Percentiles rank a stretch among this genome's conserved stretches.
These are phyloP conservation scores for Carex myosuroides DNA, from an alignment of 176 grass and related monocot species.

Conservation along the genomic window DNA sequence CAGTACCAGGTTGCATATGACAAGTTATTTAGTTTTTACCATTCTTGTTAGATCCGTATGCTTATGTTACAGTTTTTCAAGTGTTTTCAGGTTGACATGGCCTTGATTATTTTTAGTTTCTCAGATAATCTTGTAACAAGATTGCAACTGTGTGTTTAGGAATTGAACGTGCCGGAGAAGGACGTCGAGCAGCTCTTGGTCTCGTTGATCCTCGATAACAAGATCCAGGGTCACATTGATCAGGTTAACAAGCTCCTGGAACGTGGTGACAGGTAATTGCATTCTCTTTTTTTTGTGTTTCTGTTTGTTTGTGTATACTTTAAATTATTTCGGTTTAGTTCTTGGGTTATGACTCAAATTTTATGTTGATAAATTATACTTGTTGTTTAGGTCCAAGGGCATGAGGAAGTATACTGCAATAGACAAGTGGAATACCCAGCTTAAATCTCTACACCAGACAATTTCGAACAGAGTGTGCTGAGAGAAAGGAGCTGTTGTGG, in stretches of 20 bases:
- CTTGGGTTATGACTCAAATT: background rate
- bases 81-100: background rate
- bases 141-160: conserved; percentile 34
- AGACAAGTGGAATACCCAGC: conserved; percentile 95
- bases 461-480: conserved; percentile 73
- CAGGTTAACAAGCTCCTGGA: conserved; percentile 97
- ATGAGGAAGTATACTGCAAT: conserved; percentile 85
- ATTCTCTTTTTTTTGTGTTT: background rate
- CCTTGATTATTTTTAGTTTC: background rate
- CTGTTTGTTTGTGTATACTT: background rate
- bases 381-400: conserved; percentile 70
- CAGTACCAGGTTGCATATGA: background rate
- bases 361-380: conserved; percentile 8
- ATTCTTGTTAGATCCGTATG: background rate
- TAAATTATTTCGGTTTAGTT: background rate
- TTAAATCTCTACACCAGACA: conserved; percentile 71
- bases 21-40: background rate
- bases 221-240: conserved; percentile 96
- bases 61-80: background rate
- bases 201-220: conserved; percentile 89
- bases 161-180: conserved; percentile 93
- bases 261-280: conserved; percentile 61
- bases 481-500: conserved; percentile 4
- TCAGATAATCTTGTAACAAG: background rate
- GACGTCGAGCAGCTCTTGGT: conserved; percentile 97